phyloP scores from a whole-genome alignment of 805 yeast species.

The Candida piceae region DNA sequence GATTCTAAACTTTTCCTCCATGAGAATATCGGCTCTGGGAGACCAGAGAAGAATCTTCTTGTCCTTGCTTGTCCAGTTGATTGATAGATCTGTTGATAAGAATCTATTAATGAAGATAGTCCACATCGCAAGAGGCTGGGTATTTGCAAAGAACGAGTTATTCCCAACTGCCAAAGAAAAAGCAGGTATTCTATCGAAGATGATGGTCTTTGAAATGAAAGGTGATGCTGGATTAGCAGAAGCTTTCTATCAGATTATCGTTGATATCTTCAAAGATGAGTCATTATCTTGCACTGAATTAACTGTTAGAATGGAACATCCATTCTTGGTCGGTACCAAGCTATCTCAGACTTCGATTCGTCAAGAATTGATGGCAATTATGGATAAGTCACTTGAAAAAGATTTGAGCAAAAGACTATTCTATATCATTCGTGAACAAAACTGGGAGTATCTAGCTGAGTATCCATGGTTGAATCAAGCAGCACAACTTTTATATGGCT shows the following conservation, averaged over 20 bases:
- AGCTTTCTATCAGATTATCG: conserved; percentile 78
- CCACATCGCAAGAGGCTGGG: conserved; percentile 81
- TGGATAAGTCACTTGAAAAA: conserved; percentile 71
- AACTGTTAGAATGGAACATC: conserved; percentile 93
- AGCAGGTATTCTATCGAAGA: conserved; percentile 87
- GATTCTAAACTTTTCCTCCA: conserved; percentile 69
- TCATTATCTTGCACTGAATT: conserved; percentile 77
- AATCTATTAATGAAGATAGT: conserved; percentile 70
- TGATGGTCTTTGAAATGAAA: conserved; percentile 87
- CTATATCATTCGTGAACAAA: conserved; percentile 90
- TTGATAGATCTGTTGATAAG: conserved; percentile 82
- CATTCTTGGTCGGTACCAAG: conserved; percentile 90
- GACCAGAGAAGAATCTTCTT: conserved; percentile 90
- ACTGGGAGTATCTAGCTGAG: conserved; percentile 94
- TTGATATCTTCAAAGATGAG: conserved; percentile 81
- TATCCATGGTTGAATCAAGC: conserved; percentile 96
- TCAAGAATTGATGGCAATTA: conserved; percentile 68
- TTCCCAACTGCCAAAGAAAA: conserved; percentile 96
- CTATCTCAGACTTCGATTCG: conserved; percentile 72
- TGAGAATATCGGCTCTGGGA: conserved; percentile 80
- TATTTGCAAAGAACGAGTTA: conserved; percentile 71
- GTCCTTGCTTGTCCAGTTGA: conserved; percentile 79
- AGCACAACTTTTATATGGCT: conserved; percentile 74
- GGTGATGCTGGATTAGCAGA: conserved; percentile 77
- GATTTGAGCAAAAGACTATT: conserved; percentile 74